Conservation (phyloP, 1,139 yeast genomes). For the Diutina mesorugosa region DNA sequence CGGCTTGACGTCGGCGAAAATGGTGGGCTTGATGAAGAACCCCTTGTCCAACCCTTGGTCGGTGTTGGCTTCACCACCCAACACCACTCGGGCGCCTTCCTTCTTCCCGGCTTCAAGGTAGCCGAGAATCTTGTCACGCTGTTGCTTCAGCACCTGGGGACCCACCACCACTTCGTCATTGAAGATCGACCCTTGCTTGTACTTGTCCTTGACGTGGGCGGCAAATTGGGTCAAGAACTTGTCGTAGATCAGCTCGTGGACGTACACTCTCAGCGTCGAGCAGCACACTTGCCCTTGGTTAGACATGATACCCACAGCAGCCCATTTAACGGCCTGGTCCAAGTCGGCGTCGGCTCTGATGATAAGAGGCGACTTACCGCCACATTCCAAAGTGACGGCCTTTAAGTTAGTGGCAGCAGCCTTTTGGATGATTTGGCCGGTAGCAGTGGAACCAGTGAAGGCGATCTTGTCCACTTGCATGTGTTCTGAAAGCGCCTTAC, state of each 20-base stretch:
- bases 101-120: slow-evolving; percentile 40
- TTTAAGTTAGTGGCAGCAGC: slow-evolving; percentile 51
- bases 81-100: slow-evolving; percentile 40
- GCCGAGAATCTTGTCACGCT: slow-evolving; percentile 44
- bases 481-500: slow-evolving; percentile 46
- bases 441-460: slow-evolving; percentile 49
- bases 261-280: slow-evolving; percentile 74
- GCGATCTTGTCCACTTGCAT: slow-evolving; percentile 50
- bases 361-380: slow-evolving; percentile 77
- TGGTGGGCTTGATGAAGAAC: slow-evolving; percentile 38
- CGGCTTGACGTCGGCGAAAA: slow-evolving; percentile 40
- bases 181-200: slow-evolving; percentile 44
- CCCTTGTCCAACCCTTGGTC: slow-evolving; percentile 37
- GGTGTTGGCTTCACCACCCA: slow-evolving; percentile 29
- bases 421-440: slow-evolving; percentile 48
- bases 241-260: slow-evolving; percentile 59
- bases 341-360: slow-evolving; percentile 67
- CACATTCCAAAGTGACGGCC: slow-evolving; percentile 82
- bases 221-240: slow-evolving; percentile 38
- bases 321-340: slow-evolving; percentile 74
- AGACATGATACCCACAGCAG: slow-evolving; percentile 70
- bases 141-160: slow-evolving; percentile 63
- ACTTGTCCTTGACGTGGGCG: slow-evolving; percentile 15
- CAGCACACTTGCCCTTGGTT: slow-evolving; percentile 91
- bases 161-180: slow-evolving; percentile 53